Evolutionary conservation across 495 filamentous ascomycete genomes (phyloP), one percentile per base, ranked within the genome.

Genomic region (Xylaria flabelliformis): DNA sequence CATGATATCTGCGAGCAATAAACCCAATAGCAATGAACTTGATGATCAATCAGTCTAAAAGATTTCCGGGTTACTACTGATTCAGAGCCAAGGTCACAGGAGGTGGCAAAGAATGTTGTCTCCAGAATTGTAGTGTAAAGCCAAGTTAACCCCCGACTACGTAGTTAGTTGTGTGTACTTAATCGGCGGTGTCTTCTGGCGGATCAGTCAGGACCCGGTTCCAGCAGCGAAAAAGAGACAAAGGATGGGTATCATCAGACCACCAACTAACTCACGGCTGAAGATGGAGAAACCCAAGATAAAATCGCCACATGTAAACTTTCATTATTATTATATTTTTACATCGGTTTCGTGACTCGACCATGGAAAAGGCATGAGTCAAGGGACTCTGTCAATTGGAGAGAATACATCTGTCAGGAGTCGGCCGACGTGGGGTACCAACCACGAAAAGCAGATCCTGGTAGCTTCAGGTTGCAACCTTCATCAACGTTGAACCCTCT

Each of bases 181-280:
- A 61, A 39, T 19, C 58, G 58, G 34, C 58, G 58, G 58, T 21
- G 32, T 61, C 32, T 17, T 61, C 29, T 61, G 32, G 34, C 58
- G 32, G 58, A 39, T 39, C 58, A 61, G 32, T 61, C 34, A 39
- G 34, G 32, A 13, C 32, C 58, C 58, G 58, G 58, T 61, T 61
- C 58, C 58, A 36, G 58, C 32, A 17, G 13, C 53, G 21, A 32
- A 9, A 55, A 55, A 56, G 26, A n/a, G 26, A 53, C 21, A 12
- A 8, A 24, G 50, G 29, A 61, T 61, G 24, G 56, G 26, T 29
- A 29, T 34, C 39, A 39, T 61, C 58, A 61, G 32, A 39, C 56
- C 56, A 61, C 53, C 53, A 34, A n/a, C 26, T 29, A 29, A 29
- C 26, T 29, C 26, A 58, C 55, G 13, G 26, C 17, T 58, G 29